These are phyloP conservation scores for Didymella keratinophila DNA, from an alignment of 2,329 filamentous ascomycete genomes.

Conservation along the genomic window DNA sequence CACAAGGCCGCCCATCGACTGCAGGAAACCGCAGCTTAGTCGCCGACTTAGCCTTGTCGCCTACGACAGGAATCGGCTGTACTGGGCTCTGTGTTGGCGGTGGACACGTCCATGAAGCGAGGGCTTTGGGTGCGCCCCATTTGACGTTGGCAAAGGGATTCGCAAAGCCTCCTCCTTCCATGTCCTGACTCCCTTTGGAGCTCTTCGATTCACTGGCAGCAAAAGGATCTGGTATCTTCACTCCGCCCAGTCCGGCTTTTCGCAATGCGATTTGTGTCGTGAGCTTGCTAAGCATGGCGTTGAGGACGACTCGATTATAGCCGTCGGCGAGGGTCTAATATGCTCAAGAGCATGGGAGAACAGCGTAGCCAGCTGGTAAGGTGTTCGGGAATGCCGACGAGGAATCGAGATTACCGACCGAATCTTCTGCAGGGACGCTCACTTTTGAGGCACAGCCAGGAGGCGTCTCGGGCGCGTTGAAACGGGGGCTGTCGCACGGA, in stretches of 20 bases:
- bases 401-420: constrained; percentile 2
- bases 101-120: constrained; percentile 47
- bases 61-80: constrained; percentile 38
- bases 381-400: constrained; percentile 4
- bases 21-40: constrained; percentile 44
- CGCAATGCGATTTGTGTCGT: constrained; percentile 66
- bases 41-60: constrained; percentile 38
- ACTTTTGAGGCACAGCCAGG: constrained; percentile 17
- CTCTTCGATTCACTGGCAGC: constrained; percentile 34
- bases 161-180: constrained; percentile 30
- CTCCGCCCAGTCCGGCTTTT: constrained; percentile 63
- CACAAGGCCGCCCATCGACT: constrained; percentile 40
- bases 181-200: constrained; percentile 37
- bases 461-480: constrained; percentile 18
- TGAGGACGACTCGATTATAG: constrained; percentile 7
- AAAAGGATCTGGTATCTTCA: constrained; percentile 53
- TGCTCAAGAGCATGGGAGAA: constrained; percentile 2
- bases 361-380: constrained; percentile 1
- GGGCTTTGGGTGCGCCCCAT: constrained; percentile 44
- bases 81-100: constrained; percentile 37
- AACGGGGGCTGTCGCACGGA: constrained; percentile 25
- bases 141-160: constrained; percentile 50
- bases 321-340: neutral
- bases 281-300: constrained; percentile 63
- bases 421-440: constrained; percentile 2